Base-by-base conservation (phyloP, 2,329 filamentous ascomycete genomes). In the Pseudogymnoascus destructans region DNA sequence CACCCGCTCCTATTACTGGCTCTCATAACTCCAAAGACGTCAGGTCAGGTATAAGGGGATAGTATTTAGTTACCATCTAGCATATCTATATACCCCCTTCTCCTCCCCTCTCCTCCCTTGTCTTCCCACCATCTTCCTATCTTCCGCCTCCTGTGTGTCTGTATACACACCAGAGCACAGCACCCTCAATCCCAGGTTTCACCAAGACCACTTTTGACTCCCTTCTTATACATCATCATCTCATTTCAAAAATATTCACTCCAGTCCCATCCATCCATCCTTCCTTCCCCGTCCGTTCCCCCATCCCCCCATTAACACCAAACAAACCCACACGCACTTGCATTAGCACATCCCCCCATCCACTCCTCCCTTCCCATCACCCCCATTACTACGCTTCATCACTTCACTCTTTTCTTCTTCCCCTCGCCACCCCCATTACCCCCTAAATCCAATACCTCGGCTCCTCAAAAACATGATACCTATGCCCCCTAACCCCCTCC, bases 401-500 rank as follows among this genome's bases (percentile, higher is more conserved):
- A 33, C 30, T 13, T 11, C 30, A 33, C 9, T 13, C n/a, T n/a
- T n/a, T n/a, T n/a, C 32, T 5, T 33, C 11, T 3, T 4, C 30
- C 13, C 30, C 7, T 11, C 30, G 13, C 9, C 4, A 8, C 15
- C 33, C 33, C n/a, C 35, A 7, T 15, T 7, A 5, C n/a, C n/a
- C n/a, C 35, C 35, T 36, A 36, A 36, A 36, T 7, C 42, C 42
- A 85, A 69, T 93, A 95, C 69, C 87, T 79, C 55, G 90, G 91
- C 74, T 95, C 89, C 65, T 95, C 80, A 72, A 98, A 97, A 27
- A 97, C 93, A 71, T 98, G 93, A 72, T 97, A 98, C 61, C 78
- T 75, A 73, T 98, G 93, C 3, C 89, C 93, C 60, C 93, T 78
- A 4, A 95, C 89, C 52, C 93, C 93, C 63, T 91, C 73, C 0